Percentiles rank a stretch among this genome's conserved stretches.
phyloP scores from a whole-genome alignment of 2,329 filamentous ascomycete genomes.

The Penicillium corylophilum region DNA sequence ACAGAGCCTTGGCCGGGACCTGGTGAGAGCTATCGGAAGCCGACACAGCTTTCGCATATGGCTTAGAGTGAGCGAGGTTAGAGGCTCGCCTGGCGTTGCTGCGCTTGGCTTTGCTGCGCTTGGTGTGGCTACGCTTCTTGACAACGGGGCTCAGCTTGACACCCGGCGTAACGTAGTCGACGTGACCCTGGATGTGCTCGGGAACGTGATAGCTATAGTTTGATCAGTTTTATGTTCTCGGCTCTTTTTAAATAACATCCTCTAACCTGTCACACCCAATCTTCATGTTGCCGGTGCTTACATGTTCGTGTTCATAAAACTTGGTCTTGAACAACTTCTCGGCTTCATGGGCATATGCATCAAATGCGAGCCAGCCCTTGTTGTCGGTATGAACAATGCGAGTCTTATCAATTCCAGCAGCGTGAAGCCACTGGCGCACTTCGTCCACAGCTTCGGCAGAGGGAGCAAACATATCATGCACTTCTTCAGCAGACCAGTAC shows the following conservation, averaged over 20 bases:
- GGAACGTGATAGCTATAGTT: conserved; percentile 50
- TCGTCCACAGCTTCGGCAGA: conserved; percentile 48
- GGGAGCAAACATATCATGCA: conserved; percentile 46
- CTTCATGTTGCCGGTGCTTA: conserved; percentile 26
- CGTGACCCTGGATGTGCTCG: conserved; percentile 46
- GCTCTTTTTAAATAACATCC: neutral
- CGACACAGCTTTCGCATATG: conserved; percentile 1
- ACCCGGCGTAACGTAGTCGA: conserved; percentile 59
- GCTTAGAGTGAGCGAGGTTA: conserved; percentile 14
- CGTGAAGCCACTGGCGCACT: conserved; percentile 56
- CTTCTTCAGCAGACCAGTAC: conserved; percentile 44
- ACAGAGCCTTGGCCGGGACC: conserved; percentile 16
- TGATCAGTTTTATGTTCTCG: neutral
- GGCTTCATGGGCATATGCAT: conserved; percentile 55
- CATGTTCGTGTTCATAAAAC: conserved; percentile 53
- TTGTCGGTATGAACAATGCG: conserved; percentile 53
- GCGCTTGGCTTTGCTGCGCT: conserved; percentile 23
- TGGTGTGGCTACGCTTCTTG: conserved; percentile 20
- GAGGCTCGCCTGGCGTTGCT: conserved; percentile 18
- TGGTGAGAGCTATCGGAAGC: conserved; percentile 1
- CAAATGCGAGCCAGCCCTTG: conserved; percentile 56
- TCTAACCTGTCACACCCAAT: conserved; percentile 41
- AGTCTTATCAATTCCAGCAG: conserved; percentile 50
- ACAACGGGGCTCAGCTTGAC: conserved; percentile 48
- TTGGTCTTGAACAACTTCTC: conserved; percentile 55